Evolutionary conservation across 176 grass and related monocot species (phyloP), one percentile per base, ranked within the genome.

Genomic region (Eleusine coracana): DNA sequence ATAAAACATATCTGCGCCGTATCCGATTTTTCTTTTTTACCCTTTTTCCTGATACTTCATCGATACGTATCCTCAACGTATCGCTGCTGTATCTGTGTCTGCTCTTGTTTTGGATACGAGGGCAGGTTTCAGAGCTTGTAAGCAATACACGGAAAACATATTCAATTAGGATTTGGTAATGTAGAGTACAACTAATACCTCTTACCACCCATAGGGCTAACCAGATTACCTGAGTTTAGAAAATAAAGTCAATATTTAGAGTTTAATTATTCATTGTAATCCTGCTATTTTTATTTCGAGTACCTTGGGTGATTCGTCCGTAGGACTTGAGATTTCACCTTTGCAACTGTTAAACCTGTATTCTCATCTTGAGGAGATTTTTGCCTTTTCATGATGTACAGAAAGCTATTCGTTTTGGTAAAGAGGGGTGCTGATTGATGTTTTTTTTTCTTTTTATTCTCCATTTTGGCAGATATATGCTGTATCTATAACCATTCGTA

Each of bases 401-500:
- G 36, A 83, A 83, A 78, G 74, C 20, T 83, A 61, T 80, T 80
- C 46, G 0, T 66, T 66, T 42, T 69, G 21, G 31, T 70, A 85
- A 75, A 31, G 54, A 76, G 66, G 64, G 42, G 39, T 54, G 29
- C 28, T 70, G 62, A 20, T 25, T 77, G 65, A 84, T 72, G 3
- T 40, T 81, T 40, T 40, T 40, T 80, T 46, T 66, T 20, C 14
- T 65, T 84, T 80, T 6, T 83, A 15, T 52, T 37, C 20, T 85
- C 29, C 9, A 60, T 63, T 67, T 81, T 74, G 82, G 78, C 82
- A 91, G 89, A 91, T 91, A 88, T 91, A 91, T n/a, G 86, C 86
- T 78, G 89, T 88, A 3, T 91, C 89, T 61, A 85, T 91, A 62
- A 91, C 89, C 27, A 85, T 91, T 15, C 78, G 86, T 70, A 91